Conservation (phyloP, 371 early-diverging fungal species). For the Saksenaea vasiformis region DNA sequence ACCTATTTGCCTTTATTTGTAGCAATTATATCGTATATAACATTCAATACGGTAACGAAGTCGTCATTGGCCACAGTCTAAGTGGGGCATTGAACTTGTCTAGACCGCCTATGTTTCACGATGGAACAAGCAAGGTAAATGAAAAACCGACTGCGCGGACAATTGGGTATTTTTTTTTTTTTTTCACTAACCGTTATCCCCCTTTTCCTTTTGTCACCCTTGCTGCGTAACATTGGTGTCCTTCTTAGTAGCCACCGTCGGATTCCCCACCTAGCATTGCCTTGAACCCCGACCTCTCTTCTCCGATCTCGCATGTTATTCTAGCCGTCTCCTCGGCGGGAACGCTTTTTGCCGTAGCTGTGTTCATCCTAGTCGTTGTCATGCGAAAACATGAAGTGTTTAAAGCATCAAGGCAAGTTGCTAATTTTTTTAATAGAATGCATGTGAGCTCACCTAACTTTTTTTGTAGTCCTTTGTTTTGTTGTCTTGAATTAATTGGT, state of each 20-base stretch:
- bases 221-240: constrained; percentile 4
- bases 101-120: constrained; percentile 52
- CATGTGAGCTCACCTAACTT: background rate
- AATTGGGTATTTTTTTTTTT: background rate
- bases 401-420: constrained; percentile 57
- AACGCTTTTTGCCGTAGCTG: constrained; percentile 30
- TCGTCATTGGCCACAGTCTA: constrained; percentile 47
- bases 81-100: constrained; percentile 48
- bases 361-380: constrained; percentile 35
- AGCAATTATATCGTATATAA: constrained; percentile 51
- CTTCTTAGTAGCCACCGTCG: constrained; percentile 37
- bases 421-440: background rate
- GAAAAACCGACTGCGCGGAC: background rate
- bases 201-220: no score
- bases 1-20: background rate
- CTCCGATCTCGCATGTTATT: constrained; percentile 45
- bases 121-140: constrained; percentile 46
- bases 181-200: background rate
- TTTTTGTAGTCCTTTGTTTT: constrained; percentile 53
- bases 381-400: constrained; percentile 54
- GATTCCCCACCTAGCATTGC: constrained; percentile 55
- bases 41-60: constrained; percentile 42
- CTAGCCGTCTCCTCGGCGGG: constrained; percentile 43
- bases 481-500: constrained; percentile 58
- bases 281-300: constrained; percentile 52